Evolutionary conservation across 306 rosid species (phyloP).

Genomic region (Cicer bijugum): DNA sequence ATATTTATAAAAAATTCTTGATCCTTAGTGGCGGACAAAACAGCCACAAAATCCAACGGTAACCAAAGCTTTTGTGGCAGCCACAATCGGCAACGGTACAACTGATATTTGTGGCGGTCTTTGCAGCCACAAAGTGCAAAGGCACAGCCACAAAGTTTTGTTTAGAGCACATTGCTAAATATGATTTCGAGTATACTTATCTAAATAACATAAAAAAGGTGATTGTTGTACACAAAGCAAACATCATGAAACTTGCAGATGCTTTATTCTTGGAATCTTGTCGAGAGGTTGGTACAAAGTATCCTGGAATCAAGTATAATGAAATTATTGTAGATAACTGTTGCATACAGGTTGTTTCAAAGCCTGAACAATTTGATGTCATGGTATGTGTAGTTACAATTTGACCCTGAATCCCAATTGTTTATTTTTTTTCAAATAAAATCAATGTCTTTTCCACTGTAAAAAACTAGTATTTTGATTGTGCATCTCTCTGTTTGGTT

Average conservation of each 20-base stretch:
- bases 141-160: conserved; percentile 66
- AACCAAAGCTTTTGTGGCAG: too few relatives aligned
- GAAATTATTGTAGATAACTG: conserved; percentile 92
- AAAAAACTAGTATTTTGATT: not conserved
- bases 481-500: too few relatives aligned
- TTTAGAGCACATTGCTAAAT: conserved; percentile 80
- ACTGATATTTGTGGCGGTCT: too few relatives aligned
- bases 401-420: conserved; percentile 18
- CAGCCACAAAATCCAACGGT: too few relatives aligned
- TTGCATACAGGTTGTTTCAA: conserved; percentile 92
- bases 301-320: conserved; percentile 70
- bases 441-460: not conserved
- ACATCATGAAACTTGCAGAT: conserved; percentile 92
- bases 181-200: conserved; percentile 91
- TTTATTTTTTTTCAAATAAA: too few relatives aligned
- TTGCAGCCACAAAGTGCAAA: too few relatives aligned
- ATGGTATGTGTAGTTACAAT: conserved; percentile 61
- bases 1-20: too few relatives aligned
- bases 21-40: too few relatives aligned
- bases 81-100: too few relatives aligned
- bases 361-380: conserved; percentile 94
- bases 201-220: conserved; percentile 89
- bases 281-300: conserved; percentile 72
- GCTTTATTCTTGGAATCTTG: conserved; percentile 88
- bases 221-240: conserved; percentile 96